Percentiles rank a stretch among this genome's conserved stretches.
Evolutionary conservation across 805 yeast species (phyloP).

Genomic region (Ogataea kodamae): DNA sequence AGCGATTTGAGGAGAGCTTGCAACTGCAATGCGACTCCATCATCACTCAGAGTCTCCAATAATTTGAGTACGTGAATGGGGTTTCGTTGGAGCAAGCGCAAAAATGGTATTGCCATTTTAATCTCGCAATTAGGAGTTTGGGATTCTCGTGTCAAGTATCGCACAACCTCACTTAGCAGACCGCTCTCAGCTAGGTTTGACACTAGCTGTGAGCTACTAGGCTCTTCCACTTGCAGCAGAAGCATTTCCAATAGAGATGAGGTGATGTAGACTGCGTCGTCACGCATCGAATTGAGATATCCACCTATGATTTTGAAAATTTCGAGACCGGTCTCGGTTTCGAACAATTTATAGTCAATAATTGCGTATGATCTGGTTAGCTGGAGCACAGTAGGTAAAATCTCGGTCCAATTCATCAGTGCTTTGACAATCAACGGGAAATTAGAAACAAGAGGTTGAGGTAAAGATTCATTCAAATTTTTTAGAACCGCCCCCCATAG

Average conservation of each 20-base stretch:
- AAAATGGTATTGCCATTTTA: conserved; percentile 35
- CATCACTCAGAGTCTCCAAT: conserved; percentile 31
- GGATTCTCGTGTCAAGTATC: conserved; percentile 40
- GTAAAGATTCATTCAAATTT: conserved; percentile 36
- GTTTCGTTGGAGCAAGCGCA: conserved; percentile 38
- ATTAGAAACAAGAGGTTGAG: conserved; percentile 39
- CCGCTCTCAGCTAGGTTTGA: conserved; percentile 40
- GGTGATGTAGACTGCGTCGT: conserved; percentile 60
- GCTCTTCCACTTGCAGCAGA: conserved; percentile 32
- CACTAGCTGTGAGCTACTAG: conserved; percentile 18
- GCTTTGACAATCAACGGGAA: conserved; percentile 56
- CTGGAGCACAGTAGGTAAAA: conserved; percentile 59
- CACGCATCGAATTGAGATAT: conserved; percentile 60
- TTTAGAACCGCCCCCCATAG: conserved; percentile 73
- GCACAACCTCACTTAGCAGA: conserved; percentile 40
- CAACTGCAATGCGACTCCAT: conserved; percentile 16
- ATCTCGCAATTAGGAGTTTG: conserved; percentile 41
- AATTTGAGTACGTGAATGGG: conserved; percentile 36
- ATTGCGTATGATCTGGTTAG: conserved; percentile 62
- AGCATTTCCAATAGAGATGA: conserved; percentile 52
- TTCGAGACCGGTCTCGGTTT: conserved; percentile 36
- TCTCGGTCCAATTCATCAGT: conserved; percentile 68
- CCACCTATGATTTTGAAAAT: conserved; percentile 49
- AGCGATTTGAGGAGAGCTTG: conserved; percentile 25
- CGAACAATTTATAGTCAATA: conserved; percentile 41